phyloP scores from a whole-genome alignment of 2,329 filamentous ascomycete species.

The Penicillium sp. region DNA sequence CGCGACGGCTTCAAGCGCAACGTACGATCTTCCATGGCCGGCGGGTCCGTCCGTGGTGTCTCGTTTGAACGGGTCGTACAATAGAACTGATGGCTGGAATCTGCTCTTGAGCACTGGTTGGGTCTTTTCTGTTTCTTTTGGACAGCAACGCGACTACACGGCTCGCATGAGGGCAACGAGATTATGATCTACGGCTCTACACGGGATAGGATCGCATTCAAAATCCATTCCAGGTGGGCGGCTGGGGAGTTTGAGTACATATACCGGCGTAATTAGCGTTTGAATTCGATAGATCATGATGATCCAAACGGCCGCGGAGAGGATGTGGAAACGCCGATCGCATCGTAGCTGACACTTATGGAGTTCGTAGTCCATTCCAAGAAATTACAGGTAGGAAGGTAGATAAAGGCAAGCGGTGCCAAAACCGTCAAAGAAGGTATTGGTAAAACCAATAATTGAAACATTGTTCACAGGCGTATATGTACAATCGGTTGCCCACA shows the following conservation, averaged over 20 bases:
- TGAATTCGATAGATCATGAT: constrained; percentile 33
- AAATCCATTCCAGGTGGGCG: constrained; percentile 3
- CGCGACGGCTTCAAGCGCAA: constrained; percentile 90
- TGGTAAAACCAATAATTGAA: constrained; percentile 21
- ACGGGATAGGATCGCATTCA: constrained; percentile 3
- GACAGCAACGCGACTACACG: not conserved
- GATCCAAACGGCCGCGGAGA: not conserved
- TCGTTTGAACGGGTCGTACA: constrained; percentile 79
- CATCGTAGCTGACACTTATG: not conserved
- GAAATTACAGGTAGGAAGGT: not conserved
- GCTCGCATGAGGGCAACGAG: constrained; percentile 9
- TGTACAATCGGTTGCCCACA: constrained; percentile 34
- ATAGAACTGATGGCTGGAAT: constrained; percentile 40
- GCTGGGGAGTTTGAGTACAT: constrained; percentile 32
- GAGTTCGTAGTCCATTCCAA: too few species aligned
- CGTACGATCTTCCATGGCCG: constrained; percentile 80
- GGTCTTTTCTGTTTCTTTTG: not conserved
- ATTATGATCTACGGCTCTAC: constrained; percentile 21
- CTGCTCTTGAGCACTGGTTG: not conserved
- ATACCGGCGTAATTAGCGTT: constrained; percentile 40
- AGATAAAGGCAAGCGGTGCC: not conserved
- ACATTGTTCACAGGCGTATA: constrained; percentile 34
- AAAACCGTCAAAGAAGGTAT: not conserved
- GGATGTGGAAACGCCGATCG: not conserved
- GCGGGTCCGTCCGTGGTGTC: constrained; percentile 73